Evolutionary conservation across 805 yeast genomes (phyloP).

Genomic region (Saccharomycopsis sp.): DNA sequence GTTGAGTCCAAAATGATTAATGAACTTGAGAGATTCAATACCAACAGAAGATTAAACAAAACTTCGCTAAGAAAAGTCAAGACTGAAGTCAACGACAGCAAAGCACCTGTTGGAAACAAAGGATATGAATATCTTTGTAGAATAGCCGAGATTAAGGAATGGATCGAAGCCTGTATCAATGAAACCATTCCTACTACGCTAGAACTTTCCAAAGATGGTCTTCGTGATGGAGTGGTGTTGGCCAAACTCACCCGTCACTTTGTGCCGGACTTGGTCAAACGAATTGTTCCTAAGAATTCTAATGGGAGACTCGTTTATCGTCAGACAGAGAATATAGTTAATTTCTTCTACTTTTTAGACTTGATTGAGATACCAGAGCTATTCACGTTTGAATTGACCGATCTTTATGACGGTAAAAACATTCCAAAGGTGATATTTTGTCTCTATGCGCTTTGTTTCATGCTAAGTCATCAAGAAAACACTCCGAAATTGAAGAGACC

Average conservation of each 20-base stretch:
- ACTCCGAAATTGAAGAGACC: constrained; percentile 58
- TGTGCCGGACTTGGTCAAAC: constrained; percentile 54
- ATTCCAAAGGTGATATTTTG: constrained; percentile 93
- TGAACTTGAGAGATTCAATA: constrained; percentile 10
- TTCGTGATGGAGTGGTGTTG: constrained; percentile 78
- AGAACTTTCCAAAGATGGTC: constrained; percentile 50
- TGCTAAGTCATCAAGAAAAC: constrained; percentile 48
- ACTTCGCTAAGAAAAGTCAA: constrained; percentile 7
- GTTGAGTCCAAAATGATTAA: constrained; percentile 1
- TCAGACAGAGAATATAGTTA: constrained; percentile 87
- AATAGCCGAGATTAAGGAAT: constrained; percentile 67
- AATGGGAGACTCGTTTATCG: constrained; percentile 61
- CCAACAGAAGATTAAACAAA: constrained; percentile 10
- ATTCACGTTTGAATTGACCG: constrained; percentile 87
- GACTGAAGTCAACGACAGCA: constrained; percentile 6
- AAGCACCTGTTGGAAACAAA: constrained; percentile 23
- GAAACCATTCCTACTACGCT: constrained; percentile 51
- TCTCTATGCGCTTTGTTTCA: constrained; percentile 77
- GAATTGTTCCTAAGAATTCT: constrained; percentile 48
- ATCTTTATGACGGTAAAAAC: constrained; percentile 84
- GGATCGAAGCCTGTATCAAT: constrained; percentile 65
- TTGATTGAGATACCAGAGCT: constrained; percentile 75
- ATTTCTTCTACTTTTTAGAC: constrained; percentile 66
- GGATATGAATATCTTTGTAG: constrained; percentile 78
- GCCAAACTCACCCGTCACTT: constrained; percentile 73